Base-by-base conservation (phyloP, 2,329 filamentous ascomycete species). In the Pseudohalonectria lignicola region DNA sequence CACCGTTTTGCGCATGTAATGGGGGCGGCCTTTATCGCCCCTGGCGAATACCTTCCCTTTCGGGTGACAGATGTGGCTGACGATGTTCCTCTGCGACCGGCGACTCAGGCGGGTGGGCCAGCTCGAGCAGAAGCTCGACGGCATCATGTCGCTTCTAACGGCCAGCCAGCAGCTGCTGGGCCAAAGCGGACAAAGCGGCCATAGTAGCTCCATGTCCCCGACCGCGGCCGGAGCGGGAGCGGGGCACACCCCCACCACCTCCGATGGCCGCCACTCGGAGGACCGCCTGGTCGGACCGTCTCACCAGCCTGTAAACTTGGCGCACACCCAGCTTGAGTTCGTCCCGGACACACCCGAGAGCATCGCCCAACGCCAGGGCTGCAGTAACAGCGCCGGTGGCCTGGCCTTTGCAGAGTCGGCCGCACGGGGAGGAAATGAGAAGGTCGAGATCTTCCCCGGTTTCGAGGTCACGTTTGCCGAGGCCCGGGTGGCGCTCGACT, bases 91-190 rank as follows among this genome's bases (percentile, higher is more conserved):
- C 34, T 37, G 10, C n/a, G n/a, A n/a, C n/a, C n/a, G n/a, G n/a
- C n/a, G 12, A n/a, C 3, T 4, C 16, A 62, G 57, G 4, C 54
- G 57, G 5, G 59, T 63, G 2, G 56, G 54, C 5, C 57, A 60
- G 38, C 31, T 62, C 3, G 60, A 63, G 37, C 52, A 57, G 37
- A 62, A 61, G 40, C 54, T 62, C 23, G 59, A 63, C 15, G 56
- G 57, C 34, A 53, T 63, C 35, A 56, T 62, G 39, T 59, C 55
- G 12, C 51, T 62, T 8, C 48, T 62, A 13, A 54, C 55, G 2
- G 52, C 52, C 9, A 55, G 47, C 35, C 52, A 59, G 20, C 51
- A 52, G 17, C 43, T 49, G 9, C 25, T 38, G 7, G 30, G 23
- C 19, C 20, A 13, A 46, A 47, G 17, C 23, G 30, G 12, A 31